Conservation (phyloP, 176 grass and related monocot species). For the Panicum miliaceum region DNA sequence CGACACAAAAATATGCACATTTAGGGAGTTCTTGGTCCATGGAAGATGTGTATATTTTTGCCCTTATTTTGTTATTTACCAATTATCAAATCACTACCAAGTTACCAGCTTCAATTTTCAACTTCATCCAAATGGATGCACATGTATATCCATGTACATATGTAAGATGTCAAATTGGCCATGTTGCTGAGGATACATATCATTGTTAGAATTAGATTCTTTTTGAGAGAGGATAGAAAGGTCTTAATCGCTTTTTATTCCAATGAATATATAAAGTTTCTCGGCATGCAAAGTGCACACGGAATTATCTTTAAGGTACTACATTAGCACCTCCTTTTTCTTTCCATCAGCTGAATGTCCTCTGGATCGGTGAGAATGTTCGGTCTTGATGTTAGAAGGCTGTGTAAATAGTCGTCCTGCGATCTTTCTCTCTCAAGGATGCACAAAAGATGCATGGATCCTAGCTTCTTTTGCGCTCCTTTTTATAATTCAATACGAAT, state of each 20-base stretch:
- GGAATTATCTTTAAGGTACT: conserved; percentile 62
- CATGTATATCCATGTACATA: too few relatives aligned
- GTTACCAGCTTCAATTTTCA: background rate
- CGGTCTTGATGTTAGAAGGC: conserved; percentile 43
- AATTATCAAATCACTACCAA: background rate
- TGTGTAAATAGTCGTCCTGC: conserved; percentile 45
- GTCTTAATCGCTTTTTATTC: conserved; percentile 58
- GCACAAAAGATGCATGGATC: conserved; percentile 38
- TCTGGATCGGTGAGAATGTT: conserved; percentile 59
- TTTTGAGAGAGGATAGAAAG: conserved; percentile 36
- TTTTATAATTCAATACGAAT: conserved; percentile 17
- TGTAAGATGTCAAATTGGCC: background rate
- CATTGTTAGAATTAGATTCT: conserved; percentile 41
- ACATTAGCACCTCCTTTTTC: conserved; percentile 59
- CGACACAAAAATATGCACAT: too few relatives aligned
- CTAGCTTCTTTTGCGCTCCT: conserved; percentile 32
- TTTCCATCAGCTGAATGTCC: conserved; percentile 62
- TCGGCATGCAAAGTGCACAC: conserved; percentile 50
- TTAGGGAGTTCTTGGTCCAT: too few relatives aligned
- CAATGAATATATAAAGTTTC: conserved; percentile 67
- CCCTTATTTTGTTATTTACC: background rate
- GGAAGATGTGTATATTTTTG: too few relatives aligned
- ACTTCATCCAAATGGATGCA: background rate
- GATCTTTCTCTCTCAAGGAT: conserved; percentile 49
- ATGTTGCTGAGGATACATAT: background rate